Evolutionary conservation across 768 basidiomycete species (phyloP), one percentile per base, ranked within the genome.

Genomic region (Pilatotrama ljubarskyi): DNA sequence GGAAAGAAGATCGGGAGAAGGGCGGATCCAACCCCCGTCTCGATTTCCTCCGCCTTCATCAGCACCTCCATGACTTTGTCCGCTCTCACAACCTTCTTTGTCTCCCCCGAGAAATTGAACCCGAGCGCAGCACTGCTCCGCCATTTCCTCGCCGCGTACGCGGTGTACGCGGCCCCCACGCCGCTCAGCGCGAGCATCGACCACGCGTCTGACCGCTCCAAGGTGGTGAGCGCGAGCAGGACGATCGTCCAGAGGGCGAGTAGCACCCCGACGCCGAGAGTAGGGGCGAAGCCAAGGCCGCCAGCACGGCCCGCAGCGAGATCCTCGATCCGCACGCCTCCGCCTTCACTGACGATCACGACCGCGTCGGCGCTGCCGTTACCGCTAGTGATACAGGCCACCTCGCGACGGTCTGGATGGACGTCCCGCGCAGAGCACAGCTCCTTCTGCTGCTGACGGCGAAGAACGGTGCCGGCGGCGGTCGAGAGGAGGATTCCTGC

Each of bases 311-410:
- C 62, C 7, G 51, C 63, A 2, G 74, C 74, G 17, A 75, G 60
- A 46, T 73, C 73, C 51, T 68, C 70, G 18, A 75, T 59, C 24
- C 65, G 55, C 43, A 70, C 38, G 11, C 71, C 71, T 10, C 46
- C 35, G 25, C 64, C 59, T 11, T 73, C 65, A 40, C 66, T 68
- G 58, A 68, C 58, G 55, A 73, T 64, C 54, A 74, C 73, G 10
- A 72, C 56, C 22, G 68, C 71, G 51, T 63, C 61, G 17, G 64
- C 54, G 48, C 61, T 63, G 20, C 73, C 71, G 58, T 73, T 74
- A 8, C 74, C 74, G 15, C 63, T 43, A 9, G 73, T 73, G 22
- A 75, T 54, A 37, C 62, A 61, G 6, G 70, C 60, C 5, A 68
- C 70, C 47, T 68, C 68, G 32, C 69, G 67, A 20, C 64, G 47